A percentile compares a stretch with the other conserved stretches of the same genome.
These are phyloP conservation scores for Alternaria sp. DNA, from an alignment of 2,329 filamentous ascomycete genomes.

Conservation along the genomic window DNA sequence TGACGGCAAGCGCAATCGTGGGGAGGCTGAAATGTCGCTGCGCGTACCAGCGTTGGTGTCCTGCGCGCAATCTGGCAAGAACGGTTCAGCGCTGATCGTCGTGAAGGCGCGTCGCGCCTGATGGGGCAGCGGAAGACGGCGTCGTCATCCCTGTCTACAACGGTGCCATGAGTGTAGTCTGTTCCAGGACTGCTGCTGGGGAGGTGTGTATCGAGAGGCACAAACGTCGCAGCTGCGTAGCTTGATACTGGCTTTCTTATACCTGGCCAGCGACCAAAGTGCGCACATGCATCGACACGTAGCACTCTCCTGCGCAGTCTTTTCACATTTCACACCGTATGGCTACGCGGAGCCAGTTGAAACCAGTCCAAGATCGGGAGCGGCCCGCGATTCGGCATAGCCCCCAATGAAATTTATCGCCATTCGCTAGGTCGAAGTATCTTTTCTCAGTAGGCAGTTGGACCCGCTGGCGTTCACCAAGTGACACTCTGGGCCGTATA, in stretches of 20 bases:
- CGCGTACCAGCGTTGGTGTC: not conserved
- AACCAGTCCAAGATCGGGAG: slow-evolving; percentile 12
- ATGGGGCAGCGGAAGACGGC: slow-evolving; percentile 22
- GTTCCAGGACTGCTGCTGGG: slow-evolving; percentile 10
- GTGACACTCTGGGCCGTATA: not conserved
- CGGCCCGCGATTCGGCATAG: slow-evolving; percentile 21
- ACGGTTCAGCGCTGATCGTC: slow-evolving; percentile 20
- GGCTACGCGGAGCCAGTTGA: slow-evolving; percentile 13
- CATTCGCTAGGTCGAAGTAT: not conserved
- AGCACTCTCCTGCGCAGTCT: slow-evolving; percentile 13
- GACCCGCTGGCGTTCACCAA: not conserved
- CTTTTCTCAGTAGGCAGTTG: slow-evolving; percentile 1
- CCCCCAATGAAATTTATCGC: slow-evolving; percentile 11
- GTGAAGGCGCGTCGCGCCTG: slow-evolving; percentile 16
- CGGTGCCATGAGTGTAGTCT: slow-evolving; percentile 16
- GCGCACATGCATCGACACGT: slow-evolving; percentile 26
- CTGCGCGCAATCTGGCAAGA: slow-evolving; percentile 11
- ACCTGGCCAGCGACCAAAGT: slow-evolving; percentile 2
- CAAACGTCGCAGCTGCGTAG: slow-evolving; percentile 12
- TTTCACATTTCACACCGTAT: slow-evolving; percentile 16
- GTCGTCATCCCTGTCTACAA: slow-evolving; percentile 20
- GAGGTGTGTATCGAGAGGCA: slow-evolving; percentile 12
- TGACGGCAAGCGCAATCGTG: not conserved
- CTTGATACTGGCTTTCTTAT: slow-evolving; percentile 10
- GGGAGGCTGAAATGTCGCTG: slow-evolving; percentile 4